Conservation (phyloP, 2,329 filamentous ascomycete genomes). For the Monilinia fructicola region DNA sequence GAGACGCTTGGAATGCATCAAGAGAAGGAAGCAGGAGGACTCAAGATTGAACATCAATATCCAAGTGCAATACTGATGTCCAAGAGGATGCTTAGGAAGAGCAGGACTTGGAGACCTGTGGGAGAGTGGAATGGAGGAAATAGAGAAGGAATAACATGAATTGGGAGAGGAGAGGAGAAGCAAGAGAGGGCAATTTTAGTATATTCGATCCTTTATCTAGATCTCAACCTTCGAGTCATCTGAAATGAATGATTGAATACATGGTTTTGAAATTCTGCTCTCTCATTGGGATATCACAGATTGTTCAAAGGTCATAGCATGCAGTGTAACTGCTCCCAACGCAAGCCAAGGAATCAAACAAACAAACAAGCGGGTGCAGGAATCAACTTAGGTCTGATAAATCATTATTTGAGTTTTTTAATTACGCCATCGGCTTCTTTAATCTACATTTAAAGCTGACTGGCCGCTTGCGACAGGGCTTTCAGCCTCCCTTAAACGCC, state of each 20-base stretch:
- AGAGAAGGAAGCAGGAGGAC: too few species aligned
- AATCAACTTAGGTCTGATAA: background rate
- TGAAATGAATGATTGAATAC: too few species aligned
- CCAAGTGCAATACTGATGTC: too few species aligned
- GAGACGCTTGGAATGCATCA: too few species aligned
- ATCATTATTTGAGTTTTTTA: constrained; percentile 4
- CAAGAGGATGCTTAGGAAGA: too few species aligned
- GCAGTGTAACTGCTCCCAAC: background rate
- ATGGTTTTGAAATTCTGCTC: background rate
- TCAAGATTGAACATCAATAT: too few species aligned
- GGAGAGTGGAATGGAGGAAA: background rate
- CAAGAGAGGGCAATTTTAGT: too few species aligned
- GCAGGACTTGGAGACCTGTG: background rate
- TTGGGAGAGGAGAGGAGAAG: too few species aligned
- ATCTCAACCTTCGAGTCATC: too few species aligned
- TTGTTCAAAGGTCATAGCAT: background rate
- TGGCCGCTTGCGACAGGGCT: background rate
- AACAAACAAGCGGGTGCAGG: background rate
- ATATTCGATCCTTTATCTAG: too few species aligned
- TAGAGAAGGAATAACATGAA: background rate
- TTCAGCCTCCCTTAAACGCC: constrained; percentile 26
- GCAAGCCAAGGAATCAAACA: background rate
- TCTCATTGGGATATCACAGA: background rate
- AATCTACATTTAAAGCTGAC: constrained; percentile 20
- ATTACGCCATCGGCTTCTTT: constrained; percentile 10